A percentile compares a stretch with the other conserved stretches of the same genome.
Evolutionary conservation across 371 early-diverging fungal genomes (phyloP).

Genomic region (Mortierella sp.): DNA sequence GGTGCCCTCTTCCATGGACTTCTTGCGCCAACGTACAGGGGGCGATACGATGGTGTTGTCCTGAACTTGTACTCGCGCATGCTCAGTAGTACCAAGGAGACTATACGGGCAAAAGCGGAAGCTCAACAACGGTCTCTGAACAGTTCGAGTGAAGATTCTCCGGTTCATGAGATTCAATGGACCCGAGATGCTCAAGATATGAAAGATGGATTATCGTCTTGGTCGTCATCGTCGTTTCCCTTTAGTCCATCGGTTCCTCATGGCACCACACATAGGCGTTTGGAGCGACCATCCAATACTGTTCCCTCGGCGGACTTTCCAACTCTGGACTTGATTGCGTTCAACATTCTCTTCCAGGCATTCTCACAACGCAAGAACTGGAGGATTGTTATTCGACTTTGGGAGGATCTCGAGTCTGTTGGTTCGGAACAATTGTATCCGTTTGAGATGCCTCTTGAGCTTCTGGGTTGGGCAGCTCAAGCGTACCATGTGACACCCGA

Average conservation of each 20-base stretch:
- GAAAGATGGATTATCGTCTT: not conserved
- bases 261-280: too few species aligned
- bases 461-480: slow-evolving; percentile 38
- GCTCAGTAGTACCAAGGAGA: slow-evolving; percentile 24
- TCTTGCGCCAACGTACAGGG: slow-evolving; percentile 26
- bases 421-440: slow-evolving; percentile 38
- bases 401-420: slow-evolving; percentile 39
- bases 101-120: slow-evolving; percentile 6
- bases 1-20: slow-evolving; percentile 41
- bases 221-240: not conserved
- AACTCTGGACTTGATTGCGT: slow-evolving; percentile 23
- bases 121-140: not conserved
- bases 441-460: slow-evolving; percentile 37
- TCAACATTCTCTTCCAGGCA: slow-evolving; percentile 33
- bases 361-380: slow-evolving; percentile 40
- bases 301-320: slow-evolving; percentile 21
- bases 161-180: not conserved
- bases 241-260: not conserved
- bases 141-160: not conserved
- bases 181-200: not conserved
- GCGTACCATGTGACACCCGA: slow-evolving; percentile 28
- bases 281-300: not conserved
- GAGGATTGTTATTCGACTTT: slow-evolving; percentile 39
- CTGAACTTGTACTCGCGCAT: slow-evolving; percentile 42
- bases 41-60: slow-evolving; percentile 38